Evolutionary conservation across 139 green algal species (phyloP).

Genomic region (Auxenochlorella pyrenoidosa): DNA sequence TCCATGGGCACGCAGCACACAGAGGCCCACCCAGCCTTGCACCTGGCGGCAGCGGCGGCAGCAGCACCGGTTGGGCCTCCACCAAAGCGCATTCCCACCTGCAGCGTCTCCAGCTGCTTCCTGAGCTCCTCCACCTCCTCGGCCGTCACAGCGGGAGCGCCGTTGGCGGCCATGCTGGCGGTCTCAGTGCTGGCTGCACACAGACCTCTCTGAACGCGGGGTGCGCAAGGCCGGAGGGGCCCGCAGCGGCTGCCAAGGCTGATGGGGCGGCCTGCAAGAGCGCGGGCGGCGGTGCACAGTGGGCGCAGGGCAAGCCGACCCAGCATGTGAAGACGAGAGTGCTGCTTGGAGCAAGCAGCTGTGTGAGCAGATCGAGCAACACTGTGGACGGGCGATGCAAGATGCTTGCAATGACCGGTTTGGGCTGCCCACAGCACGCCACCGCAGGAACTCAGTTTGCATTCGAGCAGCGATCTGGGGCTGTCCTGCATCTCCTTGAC

Average conservation of each 20-base stretch:
- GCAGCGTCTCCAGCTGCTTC: conserved; percentile 58
- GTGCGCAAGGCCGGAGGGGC: neutral
- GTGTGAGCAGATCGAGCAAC: neutral
- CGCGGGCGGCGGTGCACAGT: neutral
- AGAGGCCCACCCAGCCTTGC: neutral
- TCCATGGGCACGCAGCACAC: too few relatives aligned
- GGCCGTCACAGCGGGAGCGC: neutral
- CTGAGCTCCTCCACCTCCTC: conserved; percentile 57
- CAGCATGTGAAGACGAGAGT: neutral
- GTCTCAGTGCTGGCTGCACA: neutral
- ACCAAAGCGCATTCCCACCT: conserved; percentile 42
- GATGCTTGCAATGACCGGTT: too few relatives aligned
- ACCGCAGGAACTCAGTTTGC: too few relatives aligned
- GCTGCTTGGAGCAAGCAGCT: neutral
- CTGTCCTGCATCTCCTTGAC: too few relatives aligned
- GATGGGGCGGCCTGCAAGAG: neutral
- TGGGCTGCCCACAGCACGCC: too few relatives aligned
- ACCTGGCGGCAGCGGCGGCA: neutral
- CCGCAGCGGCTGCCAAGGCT: neutral
- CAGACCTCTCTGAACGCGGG: neutral
- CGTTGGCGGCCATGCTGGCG: conserved; percentile 22
- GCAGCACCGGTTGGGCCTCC: neutral
- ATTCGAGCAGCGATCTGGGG: too few relatives aligned
- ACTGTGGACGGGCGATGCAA: too few relatives aligned
- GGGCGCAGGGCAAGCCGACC: conserved; percentile 15